A percentile compares a stretch with the other conserved stretches of the same genome.
phyloP scores from a whole-genome alignment of 2,329 filamentous ascomycete species.

The Exophiala alcalophila region DNA sequence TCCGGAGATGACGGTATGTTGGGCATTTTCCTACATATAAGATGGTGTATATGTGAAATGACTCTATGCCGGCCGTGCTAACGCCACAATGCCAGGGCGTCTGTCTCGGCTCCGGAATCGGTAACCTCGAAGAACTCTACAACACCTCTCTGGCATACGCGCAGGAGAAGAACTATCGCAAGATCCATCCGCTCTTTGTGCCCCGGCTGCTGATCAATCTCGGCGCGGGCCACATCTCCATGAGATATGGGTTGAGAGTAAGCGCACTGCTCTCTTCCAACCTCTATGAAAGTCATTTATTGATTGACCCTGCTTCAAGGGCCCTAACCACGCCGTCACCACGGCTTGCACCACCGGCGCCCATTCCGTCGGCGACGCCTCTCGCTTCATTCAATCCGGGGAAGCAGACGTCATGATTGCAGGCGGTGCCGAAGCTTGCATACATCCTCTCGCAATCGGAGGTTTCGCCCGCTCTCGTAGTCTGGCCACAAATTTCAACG shows the following conservation, averaged over 20 bases:
- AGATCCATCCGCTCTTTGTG: conserved; percentile 90
- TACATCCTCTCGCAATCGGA: conserved; percentile 88
- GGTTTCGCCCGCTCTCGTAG: conserved; percentile 88
- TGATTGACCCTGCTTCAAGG: conserved; percentile 45
- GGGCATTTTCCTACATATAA: not conserved
- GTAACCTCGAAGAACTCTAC: conserved; percentile 88
- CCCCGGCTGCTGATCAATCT: conserved; percentile 92
- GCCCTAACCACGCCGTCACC: conserved; percentile 87
- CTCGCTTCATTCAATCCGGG: conserved; percentile 84
- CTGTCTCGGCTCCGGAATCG: conserved; percentile 91
- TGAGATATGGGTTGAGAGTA: conserved; percentile 77
- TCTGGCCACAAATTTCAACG: conserved; percentile 76
- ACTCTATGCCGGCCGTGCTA: not conserved
- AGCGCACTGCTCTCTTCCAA: not conserved
- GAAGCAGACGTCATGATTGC: conserved; percentile 95
- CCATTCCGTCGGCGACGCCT: conserved; percentile 89
- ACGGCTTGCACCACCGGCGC: conserved; percentile 96
- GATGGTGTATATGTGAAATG: not conserved
- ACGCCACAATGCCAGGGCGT: conserved; percentile 59
- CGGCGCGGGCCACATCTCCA: conserved; percentile 89
- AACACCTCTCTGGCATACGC: conserved; percentile 71
- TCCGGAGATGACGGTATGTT: conserved; percentile 64
- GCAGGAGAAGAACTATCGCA: conserved; percentile 59
- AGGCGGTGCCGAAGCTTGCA: conserved; percentile 92
- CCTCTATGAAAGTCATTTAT: not conserved